Base-by-base conservation (phyloP, 352 stramenopile genomes). In the Phytopythium litorale region DNA sequence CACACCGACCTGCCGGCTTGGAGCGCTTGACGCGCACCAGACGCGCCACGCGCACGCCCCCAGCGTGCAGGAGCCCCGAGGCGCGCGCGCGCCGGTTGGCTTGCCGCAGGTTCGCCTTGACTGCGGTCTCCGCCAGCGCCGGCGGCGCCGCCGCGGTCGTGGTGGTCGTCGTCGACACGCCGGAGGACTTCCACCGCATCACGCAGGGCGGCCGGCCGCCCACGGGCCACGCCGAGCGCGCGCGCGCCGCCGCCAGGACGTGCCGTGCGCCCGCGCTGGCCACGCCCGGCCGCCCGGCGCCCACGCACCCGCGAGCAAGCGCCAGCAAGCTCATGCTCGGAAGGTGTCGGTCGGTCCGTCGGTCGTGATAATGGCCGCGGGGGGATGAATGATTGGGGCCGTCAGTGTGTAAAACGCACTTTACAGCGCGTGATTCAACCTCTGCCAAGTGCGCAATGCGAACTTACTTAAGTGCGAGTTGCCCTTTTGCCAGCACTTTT, bases 21-120 rank as follows among this genome's bases (percentile, higher is more conserved):
- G 25, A 67, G 57, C 76, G 48, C 65, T 72, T 72, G 15, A 77
- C 19, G 23, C 64, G 69, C 51, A 77, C 60, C 50, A 77, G 45
- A 7, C 58, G 56, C 16, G 73, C 56, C 38, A 77, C 54, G 32
- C 74, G 70, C n/a, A 64, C 60, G 16, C 63, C 67, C 21, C 72
- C 67, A 9, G 75, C 42, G 25, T 67, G 21, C 56, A 78, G 16
- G 37, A 55, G 16, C 52, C 58, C 9, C 56, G 60, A 11, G 55
- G 62, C 8, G 59, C 60, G 50, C 63, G 72, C 50, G 9, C 35
- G 9, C 59, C 53, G 21, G 35, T 23, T 58, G 11, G 53, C 23
- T 19, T 48, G 53, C 11, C 53, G 55, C 11, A 61, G 53, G 35
- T 43, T 56, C 21, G 61, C 63, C 46, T 77, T 80, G 56, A 62